phyloP scores from a whole-genome alignment of 2,329 filamentous ascomycete species.

The Neoascochyta sp. region DNA sequence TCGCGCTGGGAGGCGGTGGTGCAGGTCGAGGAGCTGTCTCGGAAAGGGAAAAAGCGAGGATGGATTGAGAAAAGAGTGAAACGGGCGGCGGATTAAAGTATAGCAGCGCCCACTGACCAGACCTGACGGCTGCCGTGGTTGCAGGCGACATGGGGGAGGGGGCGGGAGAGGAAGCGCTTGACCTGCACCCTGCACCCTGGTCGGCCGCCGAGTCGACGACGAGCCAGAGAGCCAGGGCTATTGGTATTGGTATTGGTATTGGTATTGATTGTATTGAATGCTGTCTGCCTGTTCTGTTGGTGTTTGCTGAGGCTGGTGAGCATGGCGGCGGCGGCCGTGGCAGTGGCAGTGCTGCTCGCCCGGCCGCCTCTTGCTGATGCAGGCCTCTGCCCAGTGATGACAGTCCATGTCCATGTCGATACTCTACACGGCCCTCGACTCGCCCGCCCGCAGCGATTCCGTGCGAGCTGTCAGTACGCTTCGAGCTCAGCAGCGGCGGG shows the following conservation, averaged over 20 bases:
- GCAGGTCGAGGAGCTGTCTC: conserved; percentile 38
- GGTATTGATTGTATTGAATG: too few species aligned
- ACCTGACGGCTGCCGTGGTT: conserved; percentile 11
- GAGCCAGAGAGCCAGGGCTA: not conserved
- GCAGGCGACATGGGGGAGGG: conserved; percentile 10
- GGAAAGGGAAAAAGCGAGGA: conserved; percentile 42
- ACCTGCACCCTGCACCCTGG: conserved; percentile 11
- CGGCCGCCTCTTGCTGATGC: too few species aligned
- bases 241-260: too few species aligned
- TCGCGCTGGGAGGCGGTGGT: conserved; percentile 20
- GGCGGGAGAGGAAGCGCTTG: conserved; percentile 5
- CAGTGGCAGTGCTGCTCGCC: too few species aligned
- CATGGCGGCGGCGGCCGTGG: too few species aligned
- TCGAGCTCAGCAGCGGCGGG: conserved; percentile 11
- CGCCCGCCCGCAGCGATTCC: too few species aligned
- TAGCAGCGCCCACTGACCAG: conserved; percentile 16
- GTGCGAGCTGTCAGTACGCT: conserved; percentile 12
- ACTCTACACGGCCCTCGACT: too few species aligned
- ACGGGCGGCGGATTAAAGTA: conserved; percentile 37
- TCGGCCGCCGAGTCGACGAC: conserved; percentile 8
- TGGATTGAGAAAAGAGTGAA: conserved; percentile 40
- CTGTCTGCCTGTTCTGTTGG: too few species aligned
- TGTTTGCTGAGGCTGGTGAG: too few species aligned
- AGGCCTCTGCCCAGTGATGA: too few species aligned
- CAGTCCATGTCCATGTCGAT: too few species aligned